Conservation (phyloP, 306 rosid genomes). For the Vigna angularis region DNA sequence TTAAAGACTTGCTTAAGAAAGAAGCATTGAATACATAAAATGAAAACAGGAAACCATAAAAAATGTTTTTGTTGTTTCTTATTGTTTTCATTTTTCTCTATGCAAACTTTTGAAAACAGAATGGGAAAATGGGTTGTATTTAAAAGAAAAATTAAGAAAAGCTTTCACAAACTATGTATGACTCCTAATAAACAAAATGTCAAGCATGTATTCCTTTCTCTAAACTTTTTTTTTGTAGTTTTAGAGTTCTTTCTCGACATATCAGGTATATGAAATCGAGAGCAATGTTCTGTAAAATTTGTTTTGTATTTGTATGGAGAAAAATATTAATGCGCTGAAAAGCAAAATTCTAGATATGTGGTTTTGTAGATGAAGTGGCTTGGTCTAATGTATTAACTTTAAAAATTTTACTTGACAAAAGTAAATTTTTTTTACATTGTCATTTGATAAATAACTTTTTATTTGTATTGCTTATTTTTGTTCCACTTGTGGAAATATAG, state of each 20-base stretch:
- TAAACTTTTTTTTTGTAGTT: neutral
- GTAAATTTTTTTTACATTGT: no score
- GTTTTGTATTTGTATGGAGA: neutral
- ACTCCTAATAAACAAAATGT: neutral
- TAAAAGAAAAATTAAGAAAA: neutral
- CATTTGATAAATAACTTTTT: no score
- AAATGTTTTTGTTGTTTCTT: neutral
- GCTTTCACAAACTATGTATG: neutral
- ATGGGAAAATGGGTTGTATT: neutral
- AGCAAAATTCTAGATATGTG: neutral
- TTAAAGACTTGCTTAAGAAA: neutral
- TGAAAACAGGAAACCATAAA: neutral
- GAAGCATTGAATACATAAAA: neutral
- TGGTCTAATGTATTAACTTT: no score
- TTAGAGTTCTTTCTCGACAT: slow-evolving; percentile 11
- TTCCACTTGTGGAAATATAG: no score
- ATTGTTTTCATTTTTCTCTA: neutral
- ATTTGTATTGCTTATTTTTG: no score
- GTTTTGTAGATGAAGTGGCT: neutral
- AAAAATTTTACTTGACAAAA: no score
- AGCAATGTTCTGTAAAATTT: slow-evolving; percentile 27
- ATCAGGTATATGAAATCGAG: slow-evolving; percentile 5
- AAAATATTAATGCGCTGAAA: slow-evolving; percentile 10
- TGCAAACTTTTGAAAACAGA: neutral
- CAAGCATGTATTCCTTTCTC: neutral